Evolutionary conservation across 2,329 filamentous ascomycete species (phyloP).

Genomic region (Penicillium aurantiogriseum): DNA sequence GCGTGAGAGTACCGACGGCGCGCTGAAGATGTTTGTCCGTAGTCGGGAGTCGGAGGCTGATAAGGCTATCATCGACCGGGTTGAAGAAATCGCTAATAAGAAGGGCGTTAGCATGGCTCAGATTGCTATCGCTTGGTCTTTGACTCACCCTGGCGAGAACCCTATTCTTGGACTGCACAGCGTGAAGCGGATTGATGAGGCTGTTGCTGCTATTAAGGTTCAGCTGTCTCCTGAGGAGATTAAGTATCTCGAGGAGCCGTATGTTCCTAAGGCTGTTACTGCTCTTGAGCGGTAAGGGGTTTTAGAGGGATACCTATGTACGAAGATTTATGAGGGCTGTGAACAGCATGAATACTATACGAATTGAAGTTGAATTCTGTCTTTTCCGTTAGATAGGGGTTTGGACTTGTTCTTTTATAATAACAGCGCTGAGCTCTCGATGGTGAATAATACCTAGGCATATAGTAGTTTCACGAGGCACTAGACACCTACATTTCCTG

Average conservation of each 20-base stretch:
- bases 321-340: neutral
- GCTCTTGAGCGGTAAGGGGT: slow-evolving; percentile 26
- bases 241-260: slow-evolving; percentile 61
- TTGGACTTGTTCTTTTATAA: neutral
- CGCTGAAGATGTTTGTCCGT: slow-evolving; percentile 44
- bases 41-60: slow-evolving; percentile 49
- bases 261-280: slow-evolving; percentile 50
- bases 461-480: neutral
- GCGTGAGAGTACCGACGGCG: slow-evolving; percentile 47
- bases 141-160: slow-evolving; percentile 52
- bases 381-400: neutral
- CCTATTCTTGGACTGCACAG: slow-evolving; percentile 64
- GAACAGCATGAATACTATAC: neutral
- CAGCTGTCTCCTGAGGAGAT: slow-evolving; percentile 59
- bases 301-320: neutral
- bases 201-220: slow-evolving; percentile 49
- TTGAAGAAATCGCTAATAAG: slow-evolving; percentile 60
- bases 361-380: neutral
- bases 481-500: neutral
- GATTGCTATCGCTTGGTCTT: slow-evolving; percentile 63
- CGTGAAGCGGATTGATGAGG: slow-evolving; percentile 61
- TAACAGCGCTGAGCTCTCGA: neutral
- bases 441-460: neutral
- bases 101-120: slow-evolving; percentile 61
- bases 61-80: slow-evolving; percentile 53